Base-by-base conservation (phyloP, 768 basidiomycete species). In the Paxillus rubicundulus region DNA sequence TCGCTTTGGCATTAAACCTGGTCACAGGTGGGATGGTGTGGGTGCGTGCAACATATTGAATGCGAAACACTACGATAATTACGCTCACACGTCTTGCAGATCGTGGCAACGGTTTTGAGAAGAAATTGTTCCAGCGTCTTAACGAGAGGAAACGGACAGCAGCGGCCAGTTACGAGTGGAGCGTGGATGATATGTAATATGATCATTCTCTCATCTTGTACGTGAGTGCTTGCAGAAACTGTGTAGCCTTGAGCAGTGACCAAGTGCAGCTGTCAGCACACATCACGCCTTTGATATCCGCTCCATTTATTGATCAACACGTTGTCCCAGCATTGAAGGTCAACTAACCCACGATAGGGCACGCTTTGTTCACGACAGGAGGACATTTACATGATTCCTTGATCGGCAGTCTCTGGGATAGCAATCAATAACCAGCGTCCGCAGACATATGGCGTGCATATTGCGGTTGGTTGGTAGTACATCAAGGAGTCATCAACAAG, bases 1-100 rank as follows among this genome's bases (percentile, higher is more conserved):
- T 72, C 85, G 97, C 7, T 98, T 96, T 68, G 87, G 88, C 20
- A 98, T 99, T 57, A 87, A 82, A 57, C 97, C 97, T 21, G 97
- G 97, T 1, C 92, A 94, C 68, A 79, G 96, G 65, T 99, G 97
- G 97, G 97, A 99, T 67, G 97, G 97, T 27, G 97, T 98, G 57
- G 95, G 95, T 92, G 56, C 58, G 80, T 76, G 49, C 45, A 36
- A 41, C 46, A 13, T 5, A 14, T 49, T 20, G 21, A 17, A 28
- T 45, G 14, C 10, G 5, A 17, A 27, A 12, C 13, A 4, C 5
- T 32, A 47, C 42, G 20, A 61, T 14, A 14, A 48, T 24, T 4
- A n/a, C 28, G 3, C 55, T 57, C 33, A 60, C 32, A n/a, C 14
- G 2, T 12, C 41, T 50, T 47, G 14, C 59, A 94, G 94, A 98